phyloP scores from a whole-genome alignment of 805 yeast genomes.

The Lachancea thermotolerans region DNA sequence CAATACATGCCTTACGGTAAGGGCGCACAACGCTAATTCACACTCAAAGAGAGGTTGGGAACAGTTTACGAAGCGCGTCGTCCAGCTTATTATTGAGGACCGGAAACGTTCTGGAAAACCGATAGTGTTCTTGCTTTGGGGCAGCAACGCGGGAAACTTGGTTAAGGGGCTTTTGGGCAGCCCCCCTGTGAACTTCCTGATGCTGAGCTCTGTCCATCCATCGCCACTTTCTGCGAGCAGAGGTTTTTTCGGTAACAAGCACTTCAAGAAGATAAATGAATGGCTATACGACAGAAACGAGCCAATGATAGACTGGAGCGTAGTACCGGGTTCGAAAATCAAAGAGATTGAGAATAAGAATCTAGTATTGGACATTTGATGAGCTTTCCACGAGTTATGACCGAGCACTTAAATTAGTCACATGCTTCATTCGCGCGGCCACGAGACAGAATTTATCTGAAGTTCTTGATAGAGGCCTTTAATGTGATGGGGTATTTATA shows the following conservation, averaged over 20 bases:
- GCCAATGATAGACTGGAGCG: conserved; percentile 62
- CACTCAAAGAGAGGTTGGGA: conserved; percentile 94
- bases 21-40: conserved; percentile 89
- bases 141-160: conserved; percentile 62
- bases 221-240: conserved; percentile 91
- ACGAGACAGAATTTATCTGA: too few species aligned
- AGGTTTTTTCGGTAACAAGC: conserved; percentile 64
- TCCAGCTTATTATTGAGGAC: conserved; percentile 44
- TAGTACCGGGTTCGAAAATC: conserved; percentile 27
- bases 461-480: too few species aligned
- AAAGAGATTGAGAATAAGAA: conserved; percentile 16
- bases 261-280: conserved; percentile 67
- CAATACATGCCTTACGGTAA: conserved; percentile 84
- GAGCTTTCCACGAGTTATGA: not conserved
- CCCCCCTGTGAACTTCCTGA: conserved; percentile 34
- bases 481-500: too few species aligned
- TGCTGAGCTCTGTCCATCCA: conserved; percentile 82
- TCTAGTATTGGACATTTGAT: conserved; percentile 6
- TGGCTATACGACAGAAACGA: conserved; percentile 50
- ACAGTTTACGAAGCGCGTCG: conserved; percentile 67
- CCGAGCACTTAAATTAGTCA: too few species aligned
- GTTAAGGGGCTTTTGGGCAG: conserved; percentile 37
- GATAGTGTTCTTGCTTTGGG: conserved; percentile 77
- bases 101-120: conserved; percentile 44
- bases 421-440: too few species aligned